Evolutionary conservation across 331 rosid genomes (phyloP).

Genomic region (Saraca asoca): DNA sequence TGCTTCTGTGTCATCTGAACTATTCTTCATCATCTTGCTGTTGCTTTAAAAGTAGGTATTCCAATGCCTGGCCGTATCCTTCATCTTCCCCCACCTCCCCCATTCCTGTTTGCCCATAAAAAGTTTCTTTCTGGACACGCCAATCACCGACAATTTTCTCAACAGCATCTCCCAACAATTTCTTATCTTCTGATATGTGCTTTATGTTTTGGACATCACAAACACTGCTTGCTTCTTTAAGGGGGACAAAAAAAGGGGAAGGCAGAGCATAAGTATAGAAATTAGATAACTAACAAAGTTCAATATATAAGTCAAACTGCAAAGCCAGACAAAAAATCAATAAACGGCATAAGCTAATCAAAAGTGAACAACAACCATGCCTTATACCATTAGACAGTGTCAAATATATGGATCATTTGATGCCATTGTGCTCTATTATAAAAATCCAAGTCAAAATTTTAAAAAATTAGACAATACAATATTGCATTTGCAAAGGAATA

Average conservation of each 20-base stretch:
- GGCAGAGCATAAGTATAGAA: not conserved
- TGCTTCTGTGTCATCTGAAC: conserved; percentile 10
- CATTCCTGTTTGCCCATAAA: conserved; percentile 58
- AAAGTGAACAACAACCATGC: no score
- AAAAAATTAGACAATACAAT: not conserved
- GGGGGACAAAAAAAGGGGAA: not conserved
- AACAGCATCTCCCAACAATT: conserved; percentile 51
- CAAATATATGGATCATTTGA: no score
- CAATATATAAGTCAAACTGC: conserved; percentile 11
- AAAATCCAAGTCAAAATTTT: not conserved
- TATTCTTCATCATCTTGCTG: conserved; percentile 23
- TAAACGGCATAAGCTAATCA: not conserved
- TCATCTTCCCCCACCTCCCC: conserved; percentile 33
- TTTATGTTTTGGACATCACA: conserved; percentile 55
- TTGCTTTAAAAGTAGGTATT: conserved; percentile 38
- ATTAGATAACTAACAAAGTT: conserved; percentile 23
- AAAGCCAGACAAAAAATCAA: not conserved
- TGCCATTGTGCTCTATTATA: no score
- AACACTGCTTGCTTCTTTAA: conserved; percentile 58
- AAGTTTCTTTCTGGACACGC: conserved; percentile 54
- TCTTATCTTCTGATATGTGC: conserved; percentile 54
- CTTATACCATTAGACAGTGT: no score
- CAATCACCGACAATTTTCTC: conserved; percentile 62
- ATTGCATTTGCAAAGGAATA: not conserved
- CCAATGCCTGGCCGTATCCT: conserved; percentile 39